Evolutionary conservation across 257 asterid genomes (phyloP), one percentile per base, ranked within the genome.

Genomic region (Thymus mandschuricus): DNA sequence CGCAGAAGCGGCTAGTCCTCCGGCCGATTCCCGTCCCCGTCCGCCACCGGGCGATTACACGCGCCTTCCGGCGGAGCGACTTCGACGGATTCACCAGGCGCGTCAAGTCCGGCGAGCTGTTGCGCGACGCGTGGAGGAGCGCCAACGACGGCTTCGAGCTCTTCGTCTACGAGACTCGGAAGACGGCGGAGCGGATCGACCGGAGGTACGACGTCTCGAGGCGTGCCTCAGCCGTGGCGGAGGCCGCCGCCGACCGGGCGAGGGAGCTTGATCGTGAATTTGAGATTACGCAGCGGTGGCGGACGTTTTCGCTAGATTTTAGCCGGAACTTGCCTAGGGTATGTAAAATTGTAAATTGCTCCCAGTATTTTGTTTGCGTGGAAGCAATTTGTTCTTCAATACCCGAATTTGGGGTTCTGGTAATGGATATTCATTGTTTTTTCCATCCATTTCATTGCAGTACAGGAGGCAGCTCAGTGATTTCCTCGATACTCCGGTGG

Each of bases 71-170:
- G 79, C 98, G 97, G 60, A 85, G 90, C 81, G 99, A 92, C 74
- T 58, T 95, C 72, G 99, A 95, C 51, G 92, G 93, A 6, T 92
- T 92, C 75, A 91, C 96, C 3, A 67, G 52, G 77, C 94, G 98
- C 76, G 64, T 87, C 12, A 68, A 81, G 35, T 95, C 99, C 74
- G 91, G 93, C 58, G 88, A 89, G 80, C 83, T 84, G 13, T 92
- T 90, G 96, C 94, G 82, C 58, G 94, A 79, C 62, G 90, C 83
- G 21, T 93, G 97, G 98, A 73, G 84, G 73, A 75, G 76, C 29
- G 97, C 97, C 57, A 95, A 95, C 83, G 89, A 89, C 74, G 87
- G 96, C 12, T 92, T 95, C 81, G 99, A 95, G 66, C 86, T 76
- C 77, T 68, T 95, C 6, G 69, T 92, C 0, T 95, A 73, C 68